Evolutionary conservation across 306 rosid species (phyloP), one percentile per base, ranked within the genome.

Genomic region (Bauhinia variegata): DNA sequence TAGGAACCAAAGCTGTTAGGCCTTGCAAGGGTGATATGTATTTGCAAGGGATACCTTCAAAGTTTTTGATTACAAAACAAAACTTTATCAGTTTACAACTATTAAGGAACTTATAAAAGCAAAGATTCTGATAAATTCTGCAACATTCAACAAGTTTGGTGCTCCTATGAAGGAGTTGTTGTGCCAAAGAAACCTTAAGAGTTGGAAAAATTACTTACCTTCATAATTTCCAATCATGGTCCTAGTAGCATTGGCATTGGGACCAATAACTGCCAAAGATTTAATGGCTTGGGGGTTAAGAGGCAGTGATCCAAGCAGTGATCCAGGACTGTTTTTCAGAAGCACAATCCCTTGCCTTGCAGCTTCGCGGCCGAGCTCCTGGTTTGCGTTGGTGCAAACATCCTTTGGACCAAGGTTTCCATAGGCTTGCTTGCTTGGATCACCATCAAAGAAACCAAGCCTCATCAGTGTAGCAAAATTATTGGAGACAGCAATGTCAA

Each of bases 331-430:
- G n/a, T 95, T 95, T 67, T 90, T 95, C 13, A 95, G 97, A 84
- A 95, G 39, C 70, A 95, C 99, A 72, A 88, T 95, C 32, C 99
- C 99, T 82, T 95, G 99, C 47, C 99, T 82, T 0, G 99, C 99
- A 1, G 99, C 76, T 72, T 95, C 99, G 4, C 89, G 89, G 8
- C 97, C 96, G 7, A 90, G 82, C 49, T 88, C 96, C 49, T 72
- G 96, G 66, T 95, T 68, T 31, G 43, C 68, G 17, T 73, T 4
- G 17, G 97, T 95, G 73, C 99, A 95, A n/a, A 90, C 99, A 60
- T 95, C 97, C 76, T 90, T 88, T 23, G 99, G 97, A 67, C 99
- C 97, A 15, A 90, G 88, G 6, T 86, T 78, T 41, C 99, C 99
- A 59, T 83, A 95, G 16, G 64, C 69, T 68, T 82, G 96, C 75